These are phyloP conservation scores for Coniochaeta pulveracea DNA, from an alignment of 2,329 filamentous ascomycete genomes.

Conservation along the genomic window DNA sequence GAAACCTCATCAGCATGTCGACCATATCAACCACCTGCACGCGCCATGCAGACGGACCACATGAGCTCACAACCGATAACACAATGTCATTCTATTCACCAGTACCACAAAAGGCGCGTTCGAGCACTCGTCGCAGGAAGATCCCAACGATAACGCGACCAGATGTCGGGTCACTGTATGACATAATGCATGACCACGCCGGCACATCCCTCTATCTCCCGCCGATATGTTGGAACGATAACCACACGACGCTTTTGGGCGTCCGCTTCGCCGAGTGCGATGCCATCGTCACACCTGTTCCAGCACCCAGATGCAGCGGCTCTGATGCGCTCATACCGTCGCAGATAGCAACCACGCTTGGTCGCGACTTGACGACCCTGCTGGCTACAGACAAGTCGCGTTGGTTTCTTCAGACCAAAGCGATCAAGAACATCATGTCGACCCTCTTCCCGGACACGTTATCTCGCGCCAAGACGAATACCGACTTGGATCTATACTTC, in stretches of 20 bases:
- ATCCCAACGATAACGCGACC: constrained; percentile 25
- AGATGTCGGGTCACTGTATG: constrained; percentile 37
- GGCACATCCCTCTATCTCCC: constrained; percentile 36
- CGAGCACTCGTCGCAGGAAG: constrained; percentile 12
- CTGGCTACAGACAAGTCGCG: constrained; percentile 24
- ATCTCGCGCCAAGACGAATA: constrained; percentile 17
- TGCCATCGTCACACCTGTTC: constrained; percentile 28
- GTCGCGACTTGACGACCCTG: constrained; percentile 27
- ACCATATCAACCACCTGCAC: constrained; percentile 7
- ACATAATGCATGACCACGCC: constrained; percentile 36
- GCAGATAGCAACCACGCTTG: constrained; percentile 27
- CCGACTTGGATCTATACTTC: constrained; percentile 38
- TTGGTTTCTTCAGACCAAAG: constrained; percentile 23
- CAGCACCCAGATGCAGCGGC: constrained; percentile 11
- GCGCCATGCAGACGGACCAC: too few species aligned
- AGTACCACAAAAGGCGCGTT: too few species aligned
- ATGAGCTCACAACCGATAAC: too few species aligned
- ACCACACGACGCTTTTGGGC: constrained; percentile 34
- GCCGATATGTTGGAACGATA: constrained; percentile 45
- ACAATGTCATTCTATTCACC: too few species aligned
- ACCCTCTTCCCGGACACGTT: constrained; percentile 28
- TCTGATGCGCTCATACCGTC: constrained; percentile 21
- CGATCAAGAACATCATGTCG: constrained; percentile 30
- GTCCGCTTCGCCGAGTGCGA: constrained; percentile 32
- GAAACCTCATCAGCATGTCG: constrained; percentile 15